Percentiles rank a stretch among this genome's conserved stretches.
Evolutionary conservation across 306 rosid genomes (phyloP).

Genomic region (Rosa multiflora): DNA sequence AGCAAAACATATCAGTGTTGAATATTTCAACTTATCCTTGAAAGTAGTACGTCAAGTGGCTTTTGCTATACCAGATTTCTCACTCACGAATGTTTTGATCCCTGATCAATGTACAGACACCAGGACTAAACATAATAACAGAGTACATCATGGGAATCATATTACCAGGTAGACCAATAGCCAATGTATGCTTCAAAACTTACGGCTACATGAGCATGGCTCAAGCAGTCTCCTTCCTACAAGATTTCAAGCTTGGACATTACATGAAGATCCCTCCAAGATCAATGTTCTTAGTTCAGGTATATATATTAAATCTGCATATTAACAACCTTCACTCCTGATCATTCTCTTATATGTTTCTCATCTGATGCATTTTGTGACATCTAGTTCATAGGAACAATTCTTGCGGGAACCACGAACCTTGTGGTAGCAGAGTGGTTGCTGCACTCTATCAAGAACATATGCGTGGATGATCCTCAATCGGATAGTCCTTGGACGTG

Average conservation of each 20-base stretch:
- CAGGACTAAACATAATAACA: slow-evolving; percentile 75
- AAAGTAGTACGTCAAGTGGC: not conserved
- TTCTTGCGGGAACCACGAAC: slow-evolving; percentile 81
- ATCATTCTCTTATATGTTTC: slow-evolving; percentile 17
- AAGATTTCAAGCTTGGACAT: slow-evolving; percentile 87
- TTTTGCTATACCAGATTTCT: not conserved
- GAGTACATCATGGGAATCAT: slow-evolving; percentile 81
- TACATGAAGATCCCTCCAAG: slow-evolving; percentile 92
- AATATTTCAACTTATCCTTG: not conserved
- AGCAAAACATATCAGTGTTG: not conserved
- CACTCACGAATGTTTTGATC: slow-evolving; percentile 13
- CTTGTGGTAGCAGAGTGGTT: slow-evolving; percentile 81
- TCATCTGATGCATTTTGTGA: slow-evolving; percentile 15
- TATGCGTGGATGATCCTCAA: slow-evolving; percentile 59
- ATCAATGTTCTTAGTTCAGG: slow-evolving; percentile 90
- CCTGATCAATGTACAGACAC: slow-evolving; percentile 41
- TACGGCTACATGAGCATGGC: slow-evolving; percentile 77
- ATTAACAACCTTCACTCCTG: not conserved
- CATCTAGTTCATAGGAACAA: slow-evolving; percentile 69
- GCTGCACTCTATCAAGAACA: slow-evolving; percentile 48
- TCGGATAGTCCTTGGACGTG: slow-evolving; percentile 80
- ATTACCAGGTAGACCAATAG: slow-evolving; percentile 77
- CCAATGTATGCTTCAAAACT: slow-evolving; percentile 89
- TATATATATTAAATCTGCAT: slow-evolving; percentile 16
- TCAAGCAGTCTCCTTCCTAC: slow-evolving; percentile 83